Base-by-base conservation (phyloP, 208 protist genomes). In the Wallacemonas sp. region DNA sequence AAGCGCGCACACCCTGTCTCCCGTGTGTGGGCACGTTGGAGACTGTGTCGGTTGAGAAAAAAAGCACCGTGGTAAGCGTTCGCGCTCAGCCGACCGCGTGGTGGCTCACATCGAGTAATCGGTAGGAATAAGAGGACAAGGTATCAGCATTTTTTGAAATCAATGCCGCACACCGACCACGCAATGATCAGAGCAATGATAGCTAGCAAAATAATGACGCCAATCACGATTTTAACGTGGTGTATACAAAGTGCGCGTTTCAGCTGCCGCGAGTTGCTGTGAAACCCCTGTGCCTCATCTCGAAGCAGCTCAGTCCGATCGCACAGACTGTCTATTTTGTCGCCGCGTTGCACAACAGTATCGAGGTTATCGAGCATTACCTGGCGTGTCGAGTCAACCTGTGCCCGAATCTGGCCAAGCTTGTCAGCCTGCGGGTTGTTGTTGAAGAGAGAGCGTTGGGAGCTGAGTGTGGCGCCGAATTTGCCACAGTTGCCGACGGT, bases 351-450 rank as follows among this genome's bases (percentile, higher is more conserved):
- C 30, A 95, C 70, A 19, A 97, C 75, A 36, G 64, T 89, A 57
- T 97, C 87, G 15, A 93, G 65, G 61, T 94, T 96, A 19, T 89
- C 75, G 21, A 92, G 55, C 80, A 96, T 94, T 29, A 92, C 76
- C 26, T 92, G 76, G 42, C 83, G 90, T 24, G 87, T 85, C 15
- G 70, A 81, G 54, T 90, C 81, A 22, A 96, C 32, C 32, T 94
- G 76, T 10, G 78, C 79, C 64, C 89, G 84, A 61, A 94, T 85
- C 44, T 79, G 70, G 10, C 65, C 67, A 39, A 93, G 75, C 68
- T 88, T 92, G 53, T 94, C 81, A 3, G 72, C 44, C 12, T 93
- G 68, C 17, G 81, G 78, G 69, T 85, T 79, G 27, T 87, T 75
- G 57, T 96, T 93, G 52, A 83, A 92, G 0, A 64, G 42, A 15